A percentile compares a stretch with the other conserved stretches of the same genome.
Evolutionary conservation across 768 basidiomycete species (phyloP).

Genomic region (Austroboletus festivus): DNA sequence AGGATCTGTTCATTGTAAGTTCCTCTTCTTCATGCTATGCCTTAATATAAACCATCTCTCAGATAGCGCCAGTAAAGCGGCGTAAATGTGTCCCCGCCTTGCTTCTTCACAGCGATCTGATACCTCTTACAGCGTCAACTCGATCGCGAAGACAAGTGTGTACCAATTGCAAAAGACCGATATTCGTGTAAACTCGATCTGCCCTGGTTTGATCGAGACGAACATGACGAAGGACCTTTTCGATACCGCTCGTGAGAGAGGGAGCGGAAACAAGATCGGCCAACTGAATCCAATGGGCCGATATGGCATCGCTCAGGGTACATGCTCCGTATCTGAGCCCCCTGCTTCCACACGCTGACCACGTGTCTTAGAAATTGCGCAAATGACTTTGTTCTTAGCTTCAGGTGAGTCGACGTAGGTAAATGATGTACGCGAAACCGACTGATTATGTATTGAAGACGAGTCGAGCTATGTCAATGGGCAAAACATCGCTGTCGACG

Average conservation of each 20-base stretch:
- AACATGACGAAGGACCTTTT: conserved; percentile 85
- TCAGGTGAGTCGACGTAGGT: conserved; percentile 52
- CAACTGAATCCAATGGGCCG: conserved; percentile 77
- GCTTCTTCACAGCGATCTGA: conserved; percentile 3
- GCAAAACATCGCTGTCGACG: conserved; percentile 83
- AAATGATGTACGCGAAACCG: conserved; percentile 3
- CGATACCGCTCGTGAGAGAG: conserved; percentile 69
- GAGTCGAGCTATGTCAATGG: conserved; percentile 93
- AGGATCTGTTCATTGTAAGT: conserved; percentile 77
- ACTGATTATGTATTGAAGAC: conserved; percentile 42
- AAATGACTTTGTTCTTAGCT: conserved; percentile 80
- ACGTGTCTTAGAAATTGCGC: conserved; percentile 69
- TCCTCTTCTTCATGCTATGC: neutral
- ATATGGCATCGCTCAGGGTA: conserved; percentile 80
- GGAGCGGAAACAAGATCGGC: conserved; percentile 74
- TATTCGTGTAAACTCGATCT: conserved; percentile 86
- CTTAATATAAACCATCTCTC: conserved; percentile 19
- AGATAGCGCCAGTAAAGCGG: conserved; percentile 94
- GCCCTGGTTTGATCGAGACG: conserved; percentile 91
- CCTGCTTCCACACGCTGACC: conserved; percentile 11
- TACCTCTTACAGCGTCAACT: conserved; percentile 65
- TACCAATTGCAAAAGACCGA: conserved; percentile 80
- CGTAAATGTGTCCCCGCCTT: conserved; percentile 48
- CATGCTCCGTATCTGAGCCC: conserved; percentile 13
- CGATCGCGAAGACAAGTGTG: conserved; percentile 77